Percentiles rank a stretch among this genome's conserved stretches.
Conservation (phyloP, 148 eudicot genomes). For the Simmondsia chinensis region DNA sequence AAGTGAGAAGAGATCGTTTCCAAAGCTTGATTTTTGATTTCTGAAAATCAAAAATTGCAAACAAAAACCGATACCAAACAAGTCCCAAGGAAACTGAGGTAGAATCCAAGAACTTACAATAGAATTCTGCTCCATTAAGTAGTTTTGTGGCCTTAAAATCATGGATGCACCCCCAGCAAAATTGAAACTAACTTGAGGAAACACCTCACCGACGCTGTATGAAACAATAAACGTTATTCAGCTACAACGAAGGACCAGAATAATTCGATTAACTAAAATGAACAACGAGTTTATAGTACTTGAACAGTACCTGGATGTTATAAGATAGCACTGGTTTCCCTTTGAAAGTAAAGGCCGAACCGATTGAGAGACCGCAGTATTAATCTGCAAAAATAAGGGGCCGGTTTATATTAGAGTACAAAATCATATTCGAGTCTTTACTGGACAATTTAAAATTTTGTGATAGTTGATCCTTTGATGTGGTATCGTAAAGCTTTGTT, state of each 20-base stretch:
- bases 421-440: too few relatives aligned
- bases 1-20: too few relatives aligned
- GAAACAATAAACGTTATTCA: neutral
- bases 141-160: constrained; percentile 71
- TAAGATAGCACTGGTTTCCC: constrained; percentile 66
- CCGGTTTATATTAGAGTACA: too few relatives aligned
- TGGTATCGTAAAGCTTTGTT: too few relatives aligned
- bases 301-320: constrained; percentile 51
- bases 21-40: too few relatives aligned
- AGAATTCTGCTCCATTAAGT: constrained; percentile 73
- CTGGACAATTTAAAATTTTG: too few relatives aligned
- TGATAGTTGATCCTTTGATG: too few relatives aligned
- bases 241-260: neutral
- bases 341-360: constrained; percentile 52
- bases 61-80: too few relatives aligned
- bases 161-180: constrained; percentile 74
- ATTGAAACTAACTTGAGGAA: constrained; percentile 65
- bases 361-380: constrained; percentile 42
- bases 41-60: too few relatives aligned
- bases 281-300: neutral
- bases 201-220: constrained; percentile 50
- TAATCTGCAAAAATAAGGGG: constrained; percentile 33
- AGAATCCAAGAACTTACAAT: constrained; percentile 52
- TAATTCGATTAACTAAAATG: neutral
- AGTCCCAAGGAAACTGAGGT: too few relatives aligned